Percentiles rank a stretch among this genome's conserved stretches.
Conservation (phyloP, 2,329 filamentous ascomycete species). For the Hortaea sp. region DNA sequence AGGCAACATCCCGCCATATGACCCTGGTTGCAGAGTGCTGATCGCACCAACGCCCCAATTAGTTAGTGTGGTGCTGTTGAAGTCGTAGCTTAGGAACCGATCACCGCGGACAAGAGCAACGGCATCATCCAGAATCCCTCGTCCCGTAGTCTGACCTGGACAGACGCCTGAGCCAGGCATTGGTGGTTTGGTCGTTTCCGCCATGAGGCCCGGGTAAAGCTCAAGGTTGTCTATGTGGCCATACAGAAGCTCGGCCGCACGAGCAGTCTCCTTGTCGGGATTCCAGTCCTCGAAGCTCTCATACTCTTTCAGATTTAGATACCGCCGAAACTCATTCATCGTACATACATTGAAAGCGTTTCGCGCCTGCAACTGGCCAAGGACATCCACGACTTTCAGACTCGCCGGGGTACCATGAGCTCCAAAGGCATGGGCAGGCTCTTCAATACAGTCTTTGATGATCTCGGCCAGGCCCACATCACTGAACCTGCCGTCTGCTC, state of each 20-base stretch:
- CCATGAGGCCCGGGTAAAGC: conserved; percentile 48
- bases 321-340: conserved; percentile 37
- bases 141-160: conserved; percentile 35
- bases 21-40: conserved; percentile 25
- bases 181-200: conserved; percentile 46
- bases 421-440: conserved; percentile 42
- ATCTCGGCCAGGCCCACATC: conserved; percentile 37
- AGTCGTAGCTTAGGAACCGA: conserved; percentile 38
- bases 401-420: conserved; percentile 38
- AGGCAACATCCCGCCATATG: conserved; percentile 37
- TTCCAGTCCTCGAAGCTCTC: conserved; percentile 27
- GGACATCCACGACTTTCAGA: conserved; percentile 38
- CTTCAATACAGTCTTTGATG: conserved; percentile 38
- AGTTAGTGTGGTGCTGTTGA: conserved; percentile 39
- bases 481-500: conserved; percentile 32
- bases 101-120: conserved; percentile 38
- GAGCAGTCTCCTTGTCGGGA: conserved; percentile 27
- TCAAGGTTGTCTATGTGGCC: conserved; percentile 45
- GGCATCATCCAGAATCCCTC: conserved; percentile 40
- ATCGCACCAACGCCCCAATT: conserved; percentile 43
- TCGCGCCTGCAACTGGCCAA: conserved; percentile 39
- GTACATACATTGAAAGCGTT: conserved; percentile 42
- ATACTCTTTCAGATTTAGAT: conserved; percentile 29
- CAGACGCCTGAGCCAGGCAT: conserved; percentile 39
- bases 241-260: conserved; percentile 37